A percentile compares a stretch with the other conserved stretches of the same genome.
These are phyloP conservation scores for Oxyria digyna DNA, from an alignment of 148 eudicot species.

Conservation along the genomic window DNA sequence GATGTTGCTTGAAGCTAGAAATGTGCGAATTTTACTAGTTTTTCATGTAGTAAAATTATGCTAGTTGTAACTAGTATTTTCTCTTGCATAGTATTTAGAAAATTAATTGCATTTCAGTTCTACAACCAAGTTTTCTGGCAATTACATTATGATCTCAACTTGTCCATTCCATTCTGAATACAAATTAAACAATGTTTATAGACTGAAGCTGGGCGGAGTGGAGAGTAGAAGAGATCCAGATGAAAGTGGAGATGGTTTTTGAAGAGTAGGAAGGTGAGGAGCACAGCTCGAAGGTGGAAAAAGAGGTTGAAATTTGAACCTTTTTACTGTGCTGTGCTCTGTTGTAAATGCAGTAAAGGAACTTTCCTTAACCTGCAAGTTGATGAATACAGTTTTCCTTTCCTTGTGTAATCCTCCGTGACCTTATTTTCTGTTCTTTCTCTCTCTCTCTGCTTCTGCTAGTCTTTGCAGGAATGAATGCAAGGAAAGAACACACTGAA, in stretches of 20 bases:
- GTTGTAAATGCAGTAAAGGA: neutral
- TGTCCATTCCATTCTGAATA: no score
- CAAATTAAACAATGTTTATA: no score
- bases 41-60: no score
- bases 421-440: neutral
- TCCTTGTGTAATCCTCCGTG: neutral
- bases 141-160: no score
- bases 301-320: neutral
- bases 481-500: neutral
- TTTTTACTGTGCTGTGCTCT: neutral
- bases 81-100: no score
- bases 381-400: slow-evolving; percentile 2
- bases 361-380: slow-evolving; percentile 4
- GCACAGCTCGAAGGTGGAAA: neutral
- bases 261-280: neutral
- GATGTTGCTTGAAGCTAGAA: no score
- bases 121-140: no score
- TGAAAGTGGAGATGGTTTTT: neutral
- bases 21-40: no score
- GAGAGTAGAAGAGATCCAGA: neutral
- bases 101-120: no score
- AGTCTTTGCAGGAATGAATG: neutral
- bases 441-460: neutral
- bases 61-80: no score
- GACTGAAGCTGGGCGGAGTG: neutral